These are phyloP conservation scores for Penicillium decumbens DNA, from an alignment of 2,329 filamentous ascomycete species.

Conservation along the genomic window DNA sequence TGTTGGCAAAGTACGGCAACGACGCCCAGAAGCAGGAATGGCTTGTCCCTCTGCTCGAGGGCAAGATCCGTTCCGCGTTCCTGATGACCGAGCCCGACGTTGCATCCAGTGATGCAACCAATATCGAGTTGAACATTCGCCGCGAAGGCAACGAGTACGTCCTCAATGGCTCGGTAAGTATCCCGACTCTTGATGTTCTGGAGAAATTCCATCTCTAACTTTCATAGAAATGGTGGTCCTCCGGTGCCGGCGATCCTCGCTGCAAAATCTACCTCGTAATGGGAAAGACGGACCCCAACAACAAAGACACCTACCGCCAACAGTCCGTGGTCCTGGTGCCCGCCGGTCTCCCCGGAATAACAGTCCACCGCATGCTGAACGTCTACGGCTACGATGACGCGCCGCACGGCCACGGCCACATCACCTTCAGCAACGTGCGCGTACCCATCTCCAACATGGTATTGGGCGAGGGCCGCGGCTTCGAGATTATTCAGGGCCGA, in stretches of 20 bases:
- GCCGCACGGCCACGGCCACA: constrained; percentile 94
- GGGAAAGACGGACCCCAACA: constrained; percentile 78
- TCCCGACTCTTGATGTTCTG: background rate
- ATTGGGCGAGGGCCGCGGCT: constrained; percentile 86
- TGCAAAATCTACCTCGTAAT: constrained; percentile 95
- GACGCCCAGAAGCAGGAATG: constrained; percentile 79
- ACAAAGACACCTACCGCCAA: constrained; percentile 76
- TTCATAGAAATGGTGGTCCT: constrained; percentile 94
- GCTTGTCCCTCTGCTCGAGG: constrained; percentile 75
- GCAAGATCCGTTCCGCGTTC: constrained; percentile 83
- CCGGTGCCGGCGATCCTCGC: constrained; percentile 84
- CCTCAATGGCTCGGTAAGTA: constrained; percentile 72
- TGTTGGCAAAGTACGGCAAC: constrained; percentile 84
- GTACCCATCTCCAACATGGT: constrained; percentile 81
- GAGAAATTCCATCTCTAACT: background rate
- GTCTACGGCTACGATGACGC: constrained; percentile 97
- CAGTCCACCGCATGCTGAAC: constrained; percentile 85
- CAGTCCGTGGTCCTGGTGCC: constrained; percentile 92
- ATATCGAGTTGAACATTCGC: constrained; percentile 79
- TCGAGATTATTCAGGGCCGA: constrained; percentile 97
- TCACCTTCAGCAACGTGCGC: constrained; percentile 83
- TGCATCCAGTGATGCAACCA: constrained; percentile 85
- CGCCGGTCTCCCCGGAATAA: constrained; percentile 73
- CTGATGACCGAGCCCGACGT: constrained; percentile 91
- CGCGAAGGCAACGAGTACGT: constrained; percentile 84